Conservation (phyloP, 768 basidiomycete species). For the Rickenella mellea region DNA sequence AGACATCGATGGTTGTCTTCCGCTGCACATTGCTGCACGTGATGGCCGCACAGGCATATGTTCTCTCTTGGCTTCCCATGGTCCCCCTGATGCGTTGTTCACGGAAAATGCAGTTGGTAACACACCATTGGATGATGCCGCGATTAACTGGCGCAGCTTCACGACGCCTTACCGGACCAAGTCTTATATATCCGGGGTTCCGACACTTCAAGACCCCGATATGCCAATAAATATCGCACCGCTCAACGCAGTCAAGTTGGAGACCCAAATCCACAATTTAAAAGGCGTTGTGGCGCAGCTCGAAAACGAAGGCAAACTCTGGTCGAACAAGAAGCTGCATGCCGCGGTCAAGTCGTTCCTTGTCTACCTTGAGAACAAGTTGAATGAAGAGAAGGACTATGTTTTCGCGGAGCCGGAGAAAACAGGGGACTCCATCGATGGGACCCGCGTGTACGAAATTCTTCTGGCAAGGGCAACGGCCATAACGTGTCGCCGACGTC, state of each 20-base stretch:
- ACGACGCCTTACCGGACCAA: background rate
- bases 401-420: too few relatives aligned
- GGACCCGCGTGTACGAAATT: too few relatives aligned
- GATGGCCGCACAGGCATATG: constrained; percentile 25
- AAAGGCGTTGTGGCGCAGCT: background rate
- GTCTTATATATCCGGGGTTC: background rate
- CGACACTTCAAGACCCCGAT: background rate
- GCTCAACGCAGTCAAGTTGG: background rate
- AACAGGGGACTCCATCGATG: too few relatives aligned
- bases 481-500: background rate
- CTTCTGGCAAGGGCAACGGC: background rate
- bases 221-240: too few relatives aligned
- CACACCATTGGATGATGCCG: constrained; percentile 19
- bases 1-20: constrained; percentile 40
- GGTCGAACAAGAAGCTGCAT: background rate
- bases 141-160: background rate
- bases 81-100: constrained; percentile 28
- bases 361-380: background rate
- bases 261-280: background rate
- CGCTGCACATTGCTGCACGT: constrained; percentile 39
- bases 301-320: background rate
- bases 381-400: background rate
- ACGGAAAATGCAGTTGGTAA: constrained; percentile 35
- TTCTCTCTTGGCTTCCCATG: constrained; percentile 26
- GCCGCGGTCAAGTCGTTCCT: background rate